Conservation (phyloP, 148 eudicot species). For the Rhododendron ferrugineum region DNA sequence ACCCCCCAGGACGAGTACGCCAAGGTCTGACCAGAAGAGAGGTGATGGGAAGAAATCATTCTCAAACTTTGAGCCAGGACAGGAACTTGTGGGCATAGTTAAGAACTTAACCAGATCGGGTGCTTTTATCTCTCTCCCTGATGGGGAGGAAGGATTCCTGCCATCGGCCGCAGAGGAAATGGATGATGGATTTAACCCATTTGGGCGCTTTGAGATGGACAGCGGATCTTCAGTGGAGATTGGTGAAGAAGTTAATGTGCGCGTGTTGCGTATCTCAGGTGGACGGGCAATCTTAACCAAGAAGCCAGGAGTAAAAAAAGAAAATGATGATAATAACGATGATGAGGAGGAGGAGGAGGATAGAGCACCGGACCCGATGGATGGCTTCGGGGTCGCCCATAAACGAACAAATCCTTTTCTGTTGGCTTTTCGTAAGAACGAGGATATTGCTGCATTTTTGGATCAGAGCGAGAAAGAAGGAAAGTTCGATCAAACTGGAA, state of each 20-base stretch:
- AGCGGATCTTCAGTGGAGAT: conserved; percentile 64
- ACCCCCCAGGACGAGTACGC: conserved; percentile 42
- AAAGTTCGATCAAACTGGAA: conserved; percentile 1
- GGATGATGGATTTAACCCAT: conserved; percentile 48
- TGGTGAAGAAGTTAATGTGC: conserved; percentile 83
- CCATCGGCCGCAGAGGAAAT: conserved; percentile 67
- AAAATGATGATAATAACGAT: conserved; percentile 21
- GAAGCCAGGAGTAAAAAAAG: conserved; percentile 46
- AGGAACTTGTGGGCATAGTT: conserved; percentile 81
- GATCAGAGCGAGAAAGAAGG: conserved; percentile 48
- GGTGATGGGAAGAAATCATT: conserved; percentile 36
- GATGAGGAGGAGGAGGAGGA: conserved; percentile 57
- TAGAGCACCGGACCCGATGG: conserved; percentile 35
- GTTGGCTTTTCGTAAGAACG: conserved; percentile 67
- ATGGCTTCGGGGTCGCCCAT: conserved; percentile 44
- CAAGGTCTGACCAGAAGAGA: conserved; percentile 34
- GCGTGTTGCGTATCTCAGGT: conserved; percentile 65
- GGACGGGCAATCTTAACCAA: conserved; percentile 76
- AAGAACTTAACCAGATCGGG: conserved; percentile 71
- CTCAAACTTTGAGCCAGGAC: conserved; percentile 74
- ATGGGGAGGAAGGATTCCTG: conserved; percentile 87
- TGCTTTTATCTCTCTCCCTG: conserved; percentile 82
- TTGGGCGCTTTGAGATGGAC: conserved; percentile 24
- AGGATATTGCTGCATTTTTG: conserved; percentile 75
- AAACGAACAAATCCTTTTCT: conserved; percentile 73